Evolutionary conservation across 1,284 basidiomycete genomes (phyloP), one percentile per base, ranked within the genome.

Genomic region (Trametes hirsuta): DNA sequence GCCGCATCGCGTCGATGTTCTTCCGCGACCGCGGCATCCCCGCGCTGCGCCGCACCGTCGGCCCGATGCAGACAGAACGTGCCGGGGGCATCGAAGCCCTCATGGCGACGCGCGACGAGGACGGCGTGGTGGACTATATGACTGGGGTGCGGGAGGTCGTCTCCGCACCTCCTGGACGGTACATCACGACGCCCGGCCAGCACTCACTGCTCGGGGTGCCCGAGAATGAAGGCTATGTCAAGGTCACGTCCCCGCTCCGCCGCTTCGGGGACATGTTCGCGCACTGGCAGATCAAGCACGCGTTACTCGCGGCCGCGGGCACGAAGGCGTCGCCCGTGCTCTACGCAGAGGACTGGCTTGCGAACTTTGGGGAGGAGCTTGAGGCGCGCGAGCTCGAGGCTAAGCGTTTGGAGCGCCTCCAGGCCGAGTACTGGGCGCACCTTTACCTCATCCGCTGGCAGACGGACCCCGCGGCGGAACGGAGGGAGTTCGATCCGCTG

Each of bases 211-310:
- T 98, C 66, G 95, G 92, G 4, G 74, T 95, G 24, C 78, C 80
- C 1, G 79, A 81, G 0, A 84, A 85, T 52, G 87, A 90, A 63
- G 90, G 88, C 9, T 99, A 99, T 73, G 76, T 83, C 10, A 85
- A 93, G n/a, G 87, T 85, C 4, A 98, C 97, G 0, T 93, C 90
- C 2, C 97, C 97, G 0, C 77, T 99, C 49, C 83, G 97, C 45
- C 84, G 97, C 22, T 98, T 88, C 74, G 75, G 80, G 42, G 97
- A 99, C 75, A 75, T 98, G 66, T 72, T 97, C 5, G 78, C 80
- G 9, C 97, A 99, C 76, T 99, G 95, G 94, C 96, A 98, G 74
- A 86, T 99, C 74, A 97, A 98, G 72, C 79, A 87, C 49, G 84
- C 84, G 2, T 76, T 98, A n/a, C 72, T 87, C 8, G 77, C 77